Evolutionary conservation across 2,329 filamentous ascomycete genomes (phyloP), one percentile per base, ranked within the genome.

Genomic region (Teratosphaeria destructans): DNA sequence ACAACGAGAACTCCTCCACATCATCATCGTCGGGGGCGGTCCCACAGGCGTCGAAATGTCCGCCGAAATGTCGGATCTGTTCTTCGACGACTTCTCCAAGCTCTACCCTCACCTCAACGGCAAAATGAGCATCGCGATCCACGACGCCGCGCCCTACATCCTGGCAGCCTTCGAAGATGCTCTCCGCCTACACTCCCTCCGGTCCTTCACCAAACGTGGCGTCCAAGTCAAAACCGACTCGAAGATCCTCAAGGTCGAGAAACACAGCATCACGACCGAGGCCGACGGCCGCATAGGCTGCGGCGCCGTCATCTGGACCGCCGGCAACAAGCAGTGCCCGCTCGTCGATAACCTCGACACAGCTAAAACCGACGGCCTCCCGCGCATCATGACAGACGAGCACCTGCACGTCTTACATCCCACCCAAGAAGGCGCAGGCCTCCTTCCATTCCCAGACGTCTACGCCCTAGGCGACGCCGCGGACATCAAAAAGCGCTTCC

Each of bases 381-480:
- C 74, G 12, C 82, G 83, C 4, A 79, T 91, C 63, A 72, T 87
- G n/a, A 87, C 86, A 0, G 86, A 90, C 67, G 72, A 77, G 12
- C 78, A 81, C 47, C 79, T 91, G 27, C 82, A 85, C 58, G 66
- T 59, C 55, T 68, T 68, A 12, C 37, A 35, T 10, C 32, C 65
- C 47, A 61, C 66, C 37, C 65, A 68, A 11, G 71, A 73, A 57
- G 73, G 79, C n/a, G 5, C 6, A 23, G 43, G 43, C 43, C 43
- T 19, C n/a, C 43, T 49, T n/a, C 19, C 43, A 3, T 76, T 90
- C 57, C 76, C 81, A 2, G 85, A 89, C 67, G 86, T 91, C 56
- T 91, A 68, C 57, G 71, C 69, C 0, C 60, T 73, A 19, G 88
- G 88, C 53, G 88, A 91, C 76, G 90, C 87, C 70, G 82, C 85